A percentile compares a stretch with the other conserved stretches of the same genome.
These are phyloP conservation scores for Zelopaecilomyces penicillatus DNA, from an alignment of 2,329 filamentous ascomycete genomes.

Conservation along the genomic window DNA sequence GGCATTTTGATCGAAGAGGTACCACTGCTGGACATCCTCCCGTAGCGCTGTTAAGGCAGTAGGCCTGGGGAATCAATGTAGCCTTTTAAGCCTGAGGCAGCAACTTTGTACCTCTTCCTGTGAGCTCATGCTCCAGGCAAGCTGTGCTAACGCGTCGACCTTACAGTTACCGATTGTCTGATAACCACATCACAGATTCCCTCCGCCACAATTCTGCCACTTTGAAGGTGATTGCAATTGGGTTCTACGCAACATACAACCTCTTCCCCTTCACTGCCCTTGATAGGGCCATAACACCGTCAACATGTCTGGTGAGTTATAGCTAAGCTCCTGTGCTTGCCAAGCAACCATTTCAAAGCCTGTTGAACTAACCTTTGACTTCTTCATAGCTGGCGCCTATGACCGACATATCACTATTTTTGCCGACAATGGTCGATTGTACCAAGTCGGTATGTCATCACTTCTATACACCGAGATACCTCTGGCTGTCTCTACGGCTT, in stretches of 20 bases:
- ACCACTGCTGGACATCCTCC: no score
- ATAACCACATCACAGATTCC: no score
- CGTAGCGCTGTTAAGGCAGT: no score
- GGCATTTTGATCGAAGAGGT: no score
- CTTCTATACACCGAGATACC: neutral
- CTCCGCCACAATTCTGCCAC: no score
- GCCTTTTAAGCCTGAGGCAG: conserved; percentile 4
- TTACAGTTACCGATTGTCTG: conserved; percentile 13
- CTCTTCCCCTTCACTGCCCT: conserved; percentile 4
- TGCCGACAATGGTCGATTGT: conserved; percentile 94
- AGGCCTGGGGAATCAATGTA: neutral
- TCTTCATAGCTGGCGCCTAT: conserved; percentile 59
- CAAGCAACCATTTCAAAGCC: conserved; percentile 7
- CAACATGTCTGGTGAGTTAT: conserved; percentile 45
- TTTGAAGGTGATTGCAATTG: no score
- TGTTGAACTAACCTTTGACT: conserved; percentile 19
- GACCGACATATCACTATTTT: conserved; percentile 99
- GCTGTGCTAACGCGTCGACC: conserved; percentile 39
- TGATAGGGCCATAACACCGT: conserved; percentile 15
- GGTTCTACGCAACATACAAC: neutral
- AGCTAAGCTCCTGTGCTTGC: conserved; percentile 1
- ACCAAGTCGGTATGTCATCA: conserved; percentile 86
- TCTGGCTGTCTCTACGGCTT: neutral
- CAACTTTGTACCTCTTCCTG: neutral
- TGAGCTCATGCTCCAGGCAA: conserved; percentile 32